Evolutionary conservation across 768 basidiomycete species (phyloP), one percentile per base, ranked within the genome.

Genomic region (Russula sp.): DNA sequence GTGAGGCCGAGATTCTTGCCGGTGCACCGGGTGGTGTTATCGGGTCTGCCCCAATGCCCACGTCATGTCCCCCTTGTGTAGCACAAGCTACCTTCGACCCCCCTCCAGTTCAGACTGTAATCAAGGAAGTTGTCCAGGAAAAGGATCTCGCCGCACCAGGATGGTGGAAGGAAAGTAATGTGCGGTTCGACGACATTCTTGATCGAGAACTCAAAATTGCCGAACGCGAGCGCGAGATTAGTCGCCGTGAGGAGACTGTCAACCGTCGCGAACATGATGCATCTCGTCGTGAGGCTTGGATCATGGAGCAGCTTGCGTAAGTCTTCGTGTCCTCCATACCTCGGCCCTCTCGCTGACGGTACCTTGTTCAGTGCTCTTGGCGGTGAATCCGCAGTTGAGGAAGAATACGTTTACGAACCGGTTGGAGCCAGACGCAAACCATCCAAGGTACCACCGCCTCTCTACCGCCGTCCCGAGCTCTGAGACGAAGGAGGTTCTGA

Each of bases 281-380:
- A 59, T 85, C 90, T 56, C 84, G 91, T 69, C 90, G 92, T 62
- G 92, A 94, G 74, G 81, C 78, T 32, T 94, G 92, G 92, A 92
- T 94, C 71, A 92, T 94, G 91, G 92, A 94, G 67, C 92, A 94
- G 70, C 83, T 94, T 40, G 86, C 90, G 92, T 94, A 79, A 68
- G 86, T 79, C 4, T 48, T 28, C 14, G 67, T 57, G 0, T 10
- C 42, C 49, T 11, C 5, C 38, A 9, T 5, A 26, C 42, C 40
- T 0, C 20, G 18, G 44, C 52, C 59, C 10, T 28, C 24, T 36
- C 36, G 60, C 71, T 48, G 64, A 66, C 28, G 13, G 24, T 7
- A 13, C 34, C 34, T 18, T 16, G 26, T 60, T n/a, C 62, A 89
- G 88, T 74, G 77, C 83, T 65, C 82, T 91, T 62, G 89, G 89